A percentile compares a stretch with the other conserved stretches of the same genome.
Conservation (phyloP, 306 rosid genomes). For the Vachellia collinsii region DNA sequence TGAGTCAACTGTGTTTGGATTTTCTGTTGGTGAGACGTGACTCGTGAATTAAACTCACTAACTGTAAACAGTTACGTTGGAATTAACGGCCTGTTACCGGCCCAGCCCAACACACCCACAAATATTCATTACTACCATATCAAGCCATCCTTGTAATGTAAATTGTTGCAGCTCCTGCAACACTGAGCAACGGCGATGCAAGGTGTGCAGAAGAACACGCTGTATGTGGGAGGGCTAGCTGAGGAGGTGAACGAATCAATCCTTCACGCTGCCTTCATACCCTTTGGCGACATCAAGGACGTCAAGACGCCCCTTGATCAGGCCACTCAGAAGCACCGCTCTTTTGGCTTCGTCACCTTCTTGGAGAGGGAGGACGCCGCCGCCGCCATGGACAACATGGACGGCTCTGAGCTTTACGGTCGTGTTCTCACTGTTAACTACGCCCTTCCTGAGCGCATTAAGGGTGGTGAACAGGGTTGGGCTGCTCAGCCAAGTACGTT, state of each 20-base stretch:
- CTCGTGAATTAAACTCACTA: too few relatives aligned
- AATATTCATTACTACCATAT: too few relatives aligned
- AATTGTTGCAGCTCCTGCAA: background rate
- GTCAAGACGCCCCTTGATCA: conserved; percentile 93
- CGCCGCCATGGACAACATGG: conserved; percentile 98
- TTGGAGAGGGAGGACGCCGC: conserved; percentile 89
- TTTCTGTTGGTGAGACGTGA: too few relatives aligned
- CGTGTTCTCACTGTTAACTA: conserved; percentile 96
- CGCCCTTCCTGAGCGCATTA: conserved; percentile 84
- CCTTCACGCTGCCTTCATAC: conserved; percentile 86
- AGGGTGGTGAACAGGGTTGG: conserved; percentile 99
- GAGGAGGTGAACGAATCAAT: conserved; percentile 91
- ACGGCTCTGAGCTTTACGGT: conserved; percentile 95
- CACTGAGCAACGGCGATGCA: conserved; percentile 66
- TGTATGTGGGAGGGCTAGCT: conserved; percentile 89
- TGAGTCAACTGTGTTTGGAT: too few relatives aligned
- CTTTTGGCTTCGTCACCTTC: conserved; percentile 95
- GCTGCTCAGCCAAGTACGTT: conserved; percentile 92
- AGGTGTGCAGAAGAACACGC: conserved; percentile 90
- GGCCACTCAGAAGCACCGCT: conserved; percentile 97
- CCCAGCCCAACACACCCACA: background rate
- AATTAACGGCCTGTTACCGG: background rate
- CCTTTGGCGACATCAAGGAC: conserved; percentile 93
- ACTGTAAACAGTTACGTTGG: too few relatives aligned
- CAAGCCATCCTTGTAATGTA: background rate